Conservation (phyloP, 306 rosid genomes). For the Mimosa bimucronata region DNA sequence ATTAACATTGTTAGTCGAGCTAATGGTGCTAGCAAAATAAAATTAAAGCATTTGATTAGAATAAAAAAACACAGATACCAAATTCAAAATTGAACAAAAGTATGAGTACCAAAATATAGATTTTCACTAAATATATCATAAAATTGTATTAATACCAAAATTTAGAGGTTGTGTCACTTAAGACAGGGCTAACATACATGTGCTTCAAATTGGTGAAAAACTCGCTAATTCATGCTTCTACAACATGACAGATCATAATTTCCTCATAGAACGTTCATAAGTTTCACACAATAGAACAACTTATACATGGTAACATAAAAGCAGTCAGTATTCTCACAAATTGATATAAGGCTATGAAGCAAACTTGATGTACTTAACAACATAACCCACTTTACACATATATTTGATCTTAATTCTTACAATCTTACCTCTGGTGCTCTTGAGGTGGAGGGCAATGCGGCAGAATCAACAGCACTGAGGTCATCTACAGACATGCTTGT, state of each 20-base stretch:
- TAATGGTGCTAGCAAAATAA: too few species aligned
- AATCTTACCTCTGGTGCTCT: slow-evolving; percentile 81
- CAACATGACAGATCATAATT: neutral
- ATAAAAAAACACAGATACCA: too few species aligned
- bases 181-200: neutral
- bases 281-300: neutral
- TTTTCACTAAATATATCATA: too few species aligned
- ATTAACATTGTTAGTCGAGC: too few species aligned
- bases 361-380: slow-evolving; percentile 13
- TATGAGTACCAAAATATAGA: too few species aligned
- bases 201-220: neutral
- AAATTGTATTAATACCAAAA: neutral
- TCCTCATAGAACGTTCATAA: neutral
- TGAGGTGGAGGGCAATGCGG: slow-evolving; percentile 80
- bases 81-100: too few species aligned
- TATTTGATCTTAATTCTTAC: slow-evolving; percentile 45
- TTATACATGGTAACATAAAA: neutral
- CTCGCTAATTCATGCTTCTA: neutral
- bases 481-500: slow-evolving; percentile 87
- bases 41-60: too few species aligned
- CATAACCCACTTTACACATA: neutral
- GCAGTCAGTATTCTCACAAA: neutral
- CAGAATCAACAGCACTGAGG: slow-evolving; percentile 73
- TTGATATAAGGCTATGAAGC: neutral
- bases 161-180: neutral